Evolutionary conservation across 768 basidiomycete genomes (phyloP), one percentile per base, ranked within the genome.

Genomic region (Podaxis sp.): DNA sequence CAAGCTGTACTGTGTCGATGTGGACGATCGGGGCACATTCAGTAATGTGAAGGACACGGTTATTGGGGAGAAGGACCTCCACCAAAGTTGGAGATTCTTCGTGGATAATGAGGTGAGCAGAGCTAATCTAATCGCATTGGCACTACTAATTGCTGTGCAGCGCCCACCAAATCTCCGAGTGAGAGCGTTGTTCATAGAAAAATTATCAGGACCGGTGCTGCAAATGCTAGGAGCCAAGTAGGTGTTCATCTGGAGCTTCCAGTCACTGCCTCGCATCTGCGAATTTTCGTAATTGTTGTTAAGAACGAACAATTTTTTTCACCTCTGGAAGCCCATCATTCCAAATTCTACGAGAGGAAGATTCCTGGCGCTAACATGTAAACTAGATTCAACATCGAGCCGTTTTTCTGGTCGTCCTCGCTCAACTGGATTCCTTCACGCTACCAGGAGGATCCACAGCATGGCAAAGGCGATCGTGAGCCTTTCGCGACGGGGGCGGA

Each of bases 391-490:
- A 75, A 78, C 40, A 79, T 87, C 50, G 86, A 88, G 63, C 86
- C 86, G 0, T 88, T 87, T 68, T 88, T 85, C 70, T 88, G 82
- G 64, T 85, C 85, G 0, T 86, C 86, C 0, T 83, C 84, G 13
- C 63, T 85, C 2, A 86, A 83, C 61, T 86, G 85, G 85, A 89
- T 87, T 62, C 87, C 87, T 1, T 83, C 84, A 1, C 79, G 85
- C 57, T 89, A 82, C 55, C 81, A 85, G 62, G 85, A 86, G 64
- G 79, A 76, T 52, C 59, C 78, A 0, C 37, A 63, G 4, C 66
- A 67, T 14, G 70, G 71, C 5, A 40, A 71, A 50, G 79, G 83
- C 65, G 86, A 87, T 70, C 85, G 84, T 87, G 64, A 65, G 84
- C 55, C n/a, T 10, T 36, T 53, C 21, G 1, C 35, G n/a, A 18